Conservation (phyloP, 768 basidiomycete species). For the Pleurotus pulmonarius region DNA sequence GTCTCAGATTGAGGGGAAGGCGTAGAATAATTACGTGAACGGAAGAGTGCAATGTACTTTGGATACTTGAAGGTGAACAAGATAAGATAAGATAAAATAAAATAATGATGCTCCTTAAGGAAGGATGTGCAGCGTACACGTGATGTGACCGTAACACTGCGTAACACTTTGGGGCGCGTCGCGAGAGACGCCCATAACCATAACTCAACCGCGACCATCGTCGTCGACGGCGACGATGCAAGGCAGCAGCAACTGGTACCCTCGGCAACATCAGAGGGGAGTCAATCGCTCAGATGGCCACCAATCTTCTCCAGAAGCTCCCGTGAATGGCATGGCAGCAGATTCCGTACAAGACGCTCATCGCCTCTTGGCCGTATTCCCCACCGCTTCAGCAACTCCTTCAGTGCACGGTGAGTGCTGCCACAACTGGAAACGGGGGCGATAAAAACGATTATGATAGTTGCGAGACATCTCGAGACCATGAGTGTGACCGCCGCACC, state of each 20-base stretch:
- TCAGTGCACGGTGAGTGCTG: conserved; percentile 59
- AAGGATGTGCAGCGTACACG: too few relatives aligned
- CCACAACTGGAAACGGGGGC: not conserved
- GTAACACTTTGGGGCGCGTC: not conserved
- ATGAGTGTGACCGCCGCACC: conserved; percentile 57
- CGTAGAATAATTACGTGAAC: too few relatives aligned
- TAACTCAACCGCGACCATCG: not conserved
- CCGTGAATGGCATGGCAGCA: conserved; percentile 18
- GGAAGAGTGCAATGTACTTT: too few relatives aligned
- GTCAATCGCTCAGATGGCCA: not conserved
- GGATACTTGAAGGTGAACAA: too few relatives aligned
- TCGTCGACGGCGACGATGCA: conserved; percentile 1
- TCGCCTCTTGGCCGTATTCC: conserved; percentile 61
- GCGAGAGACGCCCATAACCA: not conserved
- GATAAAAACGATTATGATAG: conserved; percentile 26
- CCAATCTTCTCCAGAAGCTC: conserved; percentile 8
- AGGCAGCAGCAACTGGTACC: conserved; percentile 11
- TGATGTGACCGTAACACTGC: too few relatives aligned
- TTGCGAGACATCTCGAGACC: conserved; percentile 60
- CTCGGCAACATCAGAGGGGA: conserved; percentile 6
- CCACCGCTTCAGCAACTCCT: conserved; percentile 75
- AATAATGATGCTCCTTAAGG: too few relatives aligned
- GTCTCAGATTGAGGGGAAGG: conserved; percentile 1
- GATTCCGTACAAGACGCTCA: conserved; percentile 69
- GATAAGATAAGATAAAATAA: too few relatives aligned